A percentile compares a stretch with the other conserved stretches of the same genome.
Evolutionary conservation across 169 alveolate species (phyloP).

Genomic region (Plasmodium vinckei): DNA sequence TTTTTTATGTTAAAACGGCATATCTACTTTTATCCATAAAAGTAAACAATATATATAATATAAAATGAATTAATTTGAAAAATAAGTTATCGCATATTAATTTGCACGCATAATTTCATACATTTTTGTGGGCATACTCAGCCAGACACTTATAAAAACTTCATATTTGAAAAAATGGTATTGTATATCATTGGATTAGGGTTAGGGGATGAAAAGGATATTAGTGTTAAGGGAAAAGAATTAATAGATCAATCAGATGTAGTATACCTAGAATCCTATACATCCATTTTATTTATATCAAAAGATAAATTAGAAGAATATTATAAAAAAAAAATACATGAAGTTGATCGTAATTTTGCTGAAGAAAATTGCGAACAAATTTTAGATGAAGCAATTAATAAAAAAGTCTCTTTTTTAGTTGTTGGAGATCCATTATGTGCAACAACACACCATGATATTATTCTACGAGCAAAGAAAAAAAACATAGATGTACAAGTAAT

Average conservation of each 20-base stretch:
- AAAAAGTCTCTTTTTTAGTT: constrained; percentile 91
- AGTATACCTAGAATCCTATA: constrained; percentile 94
- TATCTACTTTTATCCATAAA: too few relatives aligned
- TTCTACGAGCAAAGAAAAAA: constrained; percentile 91
- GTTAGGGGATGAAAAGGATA: constrained; percentile 93
- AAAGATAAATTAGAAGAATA: constrained; percentile 82
- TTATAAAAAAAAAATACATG: constrained; percentile 89
- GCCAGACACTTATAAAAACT: background rate
- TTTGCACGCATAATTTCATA: background rate
- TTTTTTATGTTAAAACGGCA: too few relatives aligned
- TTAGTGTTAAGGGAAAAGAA: constrained; percentile 93
- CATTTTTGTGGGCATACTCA: background rate
- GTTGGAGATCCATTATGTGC: constrained; percentile 98
- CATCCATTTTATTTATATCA: constrained; percentile 92
- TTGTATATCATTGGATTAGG: constrained; percentile 95
- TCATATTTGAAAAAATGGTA: constrained; percentile 86
- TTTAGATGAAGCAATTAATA: constrained; percentile 89
- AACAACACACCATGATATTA: constrained; percentile 96
- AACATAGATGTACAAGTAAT: constrained; percentile 93
- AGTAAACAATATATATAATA: too few relatives aligned
- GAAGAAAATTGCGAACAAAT: constrained; percentile 93
- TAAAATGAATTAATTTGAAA: too few relatives aligned
- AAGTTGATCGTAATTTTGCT: constrained; percentile 95
- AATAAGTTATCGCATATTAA: background rate
- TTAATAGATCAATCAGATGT: constrained; percentile 88